A percentile compares a stretch with the other conserved stretches of the same genome.
These are phyloP conservation scores for Cordyceps militaris DNA, from an alignment of 2,329 filamentous ascomycete species.

Conservation along the genomic window DNA sequence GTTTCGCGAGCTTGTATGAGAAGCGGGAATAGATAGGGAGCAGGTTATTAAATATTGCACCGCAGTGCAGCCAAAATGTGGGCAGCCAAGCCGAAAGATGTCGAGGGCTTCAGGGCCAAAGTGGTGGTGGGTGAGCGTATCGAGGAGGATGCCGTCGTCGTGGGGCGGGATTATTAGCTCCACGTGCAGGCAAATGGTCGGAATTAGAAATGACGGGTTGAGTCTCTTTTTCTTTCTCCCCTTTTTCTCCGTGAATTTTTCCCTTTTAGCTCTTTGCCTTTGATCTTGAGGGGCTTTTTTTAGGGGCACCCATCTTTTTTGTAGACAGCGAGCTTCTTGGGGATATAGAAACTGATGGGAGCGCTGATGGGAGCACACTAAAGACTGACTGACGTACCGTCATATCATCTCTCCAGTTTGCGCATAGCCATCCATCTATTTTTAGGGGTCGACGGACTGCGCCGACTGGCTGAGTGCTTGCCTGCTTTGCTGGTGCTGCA, in stretches of 20 bases:
- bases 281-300: too few relatives aligned
- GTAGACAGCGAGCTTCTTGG: too few relatives aligned
- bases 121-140: not conserved
- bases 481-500: not conserved
- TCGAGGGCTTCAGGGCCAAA: not conserved
- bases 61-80: not conserved
- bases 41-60: not conserved
- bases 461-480: not conserved
- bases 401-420: not conserved
- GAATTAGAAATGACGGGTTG: not conserved
- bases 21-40: not conserved
- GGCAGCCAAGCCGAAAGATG: not conserved
- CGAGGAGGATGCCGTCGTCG: not conserved
- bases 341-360: too few relatives aligned
- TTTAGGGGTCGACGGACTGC: not conserved
- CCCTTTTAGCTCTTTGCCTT: not conserved
- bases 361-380: too few relatives aligned
- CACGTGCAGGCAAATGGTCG: not conserved
- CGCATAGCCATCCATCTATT: not conserved
- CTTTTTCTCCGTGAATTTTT: too few relatives aligned
- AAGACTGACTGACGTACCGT: too few relatives aligned
- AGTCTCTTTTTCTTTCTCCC: not conserved
- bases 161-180: conserved; percentile 3
- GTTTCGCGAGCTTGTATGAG: not conserved
- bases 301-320: too few relatives aligned